These are phyloP conservation scores for Pachysandra terminalis DNA, from an alignment of 164 flowering plant species.

Conservation along the genomic window DNA sequence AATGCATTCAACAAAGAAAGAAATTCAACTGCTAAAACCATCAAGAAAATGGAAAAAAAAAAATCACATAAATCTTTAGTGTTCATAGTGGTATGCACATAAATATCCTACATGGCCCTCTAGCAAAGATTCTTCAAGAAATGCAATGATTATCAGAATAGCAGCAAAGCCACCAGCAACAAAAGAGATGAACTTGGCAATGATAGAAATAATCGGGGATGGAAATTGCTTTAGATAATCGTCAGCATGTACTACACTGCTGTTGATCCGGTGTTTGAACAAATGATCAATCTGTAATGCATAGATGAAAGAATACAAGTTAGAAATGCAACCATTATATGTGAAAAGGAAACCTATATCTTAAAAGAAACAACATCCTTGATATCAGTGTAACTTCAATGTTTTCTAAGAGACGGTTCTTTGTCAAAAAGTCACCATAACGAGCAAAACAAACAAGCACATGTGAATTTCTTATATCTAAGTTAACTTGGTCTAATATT, in stretches of 20 bases:
- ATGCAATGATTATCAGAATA: conserved; percentile 85
- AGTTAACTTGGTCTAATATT: too few relatives aligned
- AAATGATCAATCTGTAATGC: conserved; percentile 85
- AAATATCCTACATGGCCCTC: conserved; percentile 86
- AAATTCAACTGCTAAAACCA: background rate
- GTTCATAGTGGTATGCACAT: background rate
- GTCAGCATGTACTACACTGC: conserved; percentile 77
- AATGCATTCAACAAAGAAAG: background rate
- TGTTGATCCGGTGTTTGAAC: conserved; percentile 84
- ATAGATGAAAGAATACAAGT: conserved; percentile 6
- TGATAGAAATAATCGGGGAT: conserved; percentile 74
- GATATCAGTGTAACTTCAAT: too few relatives aligned
- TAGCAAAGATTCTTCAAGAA: conserved; percentile 91
- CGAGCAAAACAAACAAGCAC: too few relatives aligned
- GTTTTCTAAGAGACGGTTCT: background rate
- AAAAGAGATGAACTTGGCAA: conserved; percentile 90
- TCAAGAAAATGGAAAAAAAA: background rate
- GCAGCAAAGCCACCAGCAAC: conserved; percentile 99
- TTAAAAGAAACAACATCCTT: too few relatives aligned
- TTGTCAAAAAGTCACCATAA: too few relatives aligned
- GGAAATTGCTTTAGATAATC: conserved; percentile 93
- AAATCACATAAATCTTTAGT: too few relatives aligned
- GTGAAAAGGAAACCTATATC: too few relatives aligned
- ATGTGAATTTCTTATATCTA: too few relatives aligned
- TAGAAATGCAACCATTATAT: background rate